These are phyloP conservation scores for Fraxinus angustifolia DNA, from an alignment of 305 asterid genomes.

Conservation along the genomic window DNA sequence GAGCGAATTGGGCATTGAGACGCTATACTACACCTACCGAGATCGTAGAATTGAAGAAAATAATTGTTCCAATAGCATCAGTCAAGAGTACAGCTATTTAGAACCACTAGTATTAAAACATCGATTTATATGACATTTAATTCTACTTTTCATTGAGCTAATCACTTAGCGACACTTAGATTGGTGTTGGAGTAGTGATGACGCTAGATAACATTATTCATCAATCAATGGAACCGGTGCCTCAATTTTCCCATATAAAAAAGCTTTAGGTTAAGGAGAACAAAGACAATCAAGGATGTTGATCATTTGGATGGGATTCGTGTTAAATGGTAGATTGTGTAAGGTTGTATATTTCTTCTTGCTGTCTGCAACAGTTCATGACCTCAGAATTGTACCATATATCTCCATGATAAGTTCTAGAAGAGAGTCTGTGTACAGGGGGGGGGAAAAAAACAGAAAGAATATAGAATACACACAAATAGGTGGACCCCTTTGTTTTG, in stretches of 20 bases:
- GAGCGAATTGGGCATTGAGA: constrained; percentile 47
- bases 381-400: not conserved
- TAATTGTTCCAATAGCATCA: constrained; percentile 14
- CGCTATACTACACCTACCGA: constrained; percentile 48
- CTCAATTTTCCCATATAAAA: constrained; percentile 14
- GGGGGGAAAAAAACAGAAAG: too few species aligned
- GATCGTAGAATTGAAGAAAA: constrained; percentile 27
- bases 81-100: too few species aligned
- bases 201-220: too few species aligned
- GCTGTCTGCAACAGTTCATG: not conserved
- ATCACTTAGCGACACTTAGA: too few species aligned
- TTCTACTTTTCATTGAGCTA: too few species aligned
- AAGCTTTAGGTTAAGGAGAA: not conserved
- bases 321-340: not conserved
- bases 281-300: not conserved
- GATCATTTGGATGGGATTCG: not conserved
- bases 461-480: too few species aligned
- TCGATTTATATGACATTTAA: too few species aligned
- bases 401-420: not conserved
- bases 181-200: too few species aligned
- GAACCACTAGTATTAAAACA: too few species aligned
- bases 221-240: constrained; percentile 8
- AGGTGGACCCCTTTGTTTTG: too few species aligned
- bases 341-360: not conserved
- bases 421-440: not conserved